A percentile compares a stretch with the other conserved stretches of the same genome.
phyloP scores from a whole-genome alignment of 2,329 filamentous ascomycete species.

The Neofusicoccum sp. region DNA sequence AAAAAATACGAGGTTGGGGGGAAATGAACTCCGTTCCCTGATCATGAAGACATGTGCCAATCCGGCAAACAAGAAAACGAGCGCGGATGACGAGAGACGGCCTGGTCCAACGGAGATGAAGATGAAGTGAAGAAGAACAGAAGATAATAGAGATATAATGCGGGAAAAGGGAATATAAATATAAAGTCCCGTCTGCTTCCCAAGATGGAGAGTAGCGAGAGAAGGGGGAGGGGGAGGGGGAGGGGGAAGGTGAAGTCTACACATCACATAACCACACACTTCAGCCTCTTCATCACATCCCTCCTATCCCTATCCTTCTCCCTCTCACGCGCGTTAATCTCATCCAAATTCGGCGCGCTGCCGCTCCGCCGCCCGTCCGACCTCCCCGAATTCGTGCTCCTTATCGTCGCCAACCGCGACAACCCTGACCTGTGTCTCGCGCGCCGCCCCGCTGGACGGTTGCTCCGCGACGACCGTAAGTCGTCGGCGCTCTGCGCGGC shows the following conservation, averaged over 20 bases:
- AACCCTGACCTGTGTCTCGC: not conserved
- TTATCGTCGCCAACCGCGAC: not conserved
- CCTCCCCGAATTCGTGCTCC: not conserved
- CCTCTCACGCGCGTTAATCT: not conserved
- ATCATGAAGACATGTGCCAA: too few species aligned
- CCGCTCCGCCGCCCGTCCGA: not conserved
- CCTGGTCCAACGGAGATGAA: too few species aligned
- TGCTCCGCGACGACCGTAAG: not conserved
- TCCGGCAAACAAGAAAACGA: too few species aligned
- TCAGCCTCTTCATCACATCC: conserved; percentile 1
- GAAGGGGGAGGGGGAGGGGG: too few species aligned
- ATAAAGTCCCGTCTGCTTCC: too few species aligned
- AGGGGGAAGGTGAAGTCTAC: not conserved
- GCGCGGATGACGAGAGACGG: too few species aligned
- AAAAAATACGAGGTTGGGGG: not conserved
- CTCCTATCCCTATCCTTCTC: not conserved
- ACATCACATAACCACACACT: conserved; percentile 7
- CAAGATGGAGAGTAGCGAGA: not conserved
- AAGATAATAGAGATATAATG: not conserved
- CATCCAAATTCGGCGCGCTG: not conserved
- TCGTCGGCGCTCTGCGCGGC: conserved; percentile 16
- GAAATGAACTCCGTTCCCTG: not conserved
- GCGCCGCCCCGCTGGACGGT: not conserved
- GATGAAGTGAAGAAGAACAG: not conserved
- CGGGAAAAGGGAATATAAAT: too few species aligned